Percentiles rank a stretch among this genome's conserved stretches.
These are phyloP conservation scores for Cryphonectria nitschkei DNA, from an alignment of 2,329 filamentous ascomycete species.

Conservation along the genomic window DNA sequence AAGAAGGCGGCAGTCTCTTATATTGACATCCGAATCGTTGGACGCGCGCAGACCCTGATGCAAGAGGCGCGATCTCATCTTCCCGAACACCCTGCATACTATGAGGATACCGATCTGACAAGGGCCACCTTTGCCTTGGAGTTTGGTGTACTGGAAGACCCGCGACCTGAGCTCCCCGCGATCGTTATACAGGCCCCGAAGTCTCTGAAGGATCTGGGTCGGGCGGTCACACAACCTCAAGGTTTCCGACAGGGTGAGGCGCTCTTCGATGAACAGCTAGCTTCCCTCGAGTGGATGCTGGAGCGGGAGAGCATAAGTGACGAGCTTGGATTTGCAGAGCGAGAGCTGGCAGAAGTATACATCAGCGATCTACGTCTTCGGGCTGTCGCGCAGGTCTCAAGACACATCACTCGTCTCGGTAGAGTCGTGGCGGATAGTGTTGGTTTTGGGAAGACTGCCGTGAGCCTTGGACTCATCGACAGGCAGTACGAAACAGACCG, in stretches of 20 bases:
- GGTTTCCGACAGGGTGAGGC: constrained; percentile 21
- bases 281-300: constrained; percentile 36
- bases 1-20: constrained; percentile 10
- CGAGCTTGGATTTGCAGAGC: constrained; percentile 33
- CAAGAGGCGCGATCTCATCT: constrained; percentile 26
- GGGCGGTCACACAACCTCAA: not conserved
- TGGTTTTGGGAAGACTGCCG: constrained; percentile 50
- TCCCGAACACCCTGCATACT: constrained; percentile 15
- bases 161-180: constrained; percentile 7
- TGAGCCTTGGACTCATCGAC: constrained; percentile 44
- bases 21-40: constrained; percentile 21
- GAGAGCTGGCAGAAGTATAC: constrained; percentile 44
- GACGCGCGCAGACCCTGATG: constrained; percentile 21
- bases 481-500: constrained; percentile 33
- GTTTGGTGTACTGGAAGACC: constrained; percentile 22
- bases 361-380: constrained; percentile 7
- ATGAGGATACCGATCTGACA: not conserved
- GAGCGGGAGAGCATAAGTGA: constrained; percentile 29
- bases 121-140: constrained; percentile 21
- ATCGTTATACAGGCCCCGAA: constrained; percentile 11
- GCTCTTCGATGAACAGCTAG: constrained; percentile 33
- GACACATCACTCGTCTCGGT: constrained; percentile 35
- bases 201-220: not conserved
- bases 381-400: constrained; percentile 14
- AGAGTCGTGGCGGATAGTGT: constrained; percentile 49